These are phyloP conservation scores for Cronartium quercuum DNA, from an alignment of 1,284 basidiomycete genomes.

Conservation along the genomic window DNA sequence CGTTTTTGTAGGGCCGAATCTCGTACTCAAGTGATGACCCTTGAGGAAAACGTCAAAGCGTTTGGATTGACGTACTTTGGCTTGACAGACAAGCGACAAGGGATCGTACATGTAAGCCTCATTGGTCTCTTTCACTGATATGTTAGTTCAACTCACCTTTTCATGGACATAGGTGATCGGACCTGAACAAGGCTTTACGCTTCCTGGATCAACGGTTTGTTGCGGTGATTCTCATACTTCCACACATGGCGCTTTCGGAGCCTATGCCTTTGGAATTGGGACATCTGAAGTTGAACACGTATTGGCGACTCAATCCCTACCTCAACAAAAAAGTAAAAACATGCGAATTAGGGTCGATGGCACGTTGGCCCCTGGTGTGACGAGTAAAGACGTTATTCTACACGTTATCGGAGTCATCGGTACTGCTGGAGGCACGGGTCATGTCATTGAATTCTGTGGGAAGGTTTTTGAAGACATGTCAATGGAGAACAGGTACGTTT, in stretches of 20 bases:
- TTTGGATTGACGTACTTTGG: slow-evolving; percentile 94
- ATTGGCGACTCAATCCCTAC: slow-evolving; percentile 85
- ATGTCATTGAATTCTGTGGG: slow-evolving; percentile 87
- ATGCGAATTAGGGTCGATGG: slow-evolving; percentile 92
- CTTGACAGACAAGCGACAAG: slow-evolving; percentile 81
- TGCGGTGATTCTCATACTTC: slow-evolving; percentile 90
- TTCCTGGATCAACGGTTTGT: slow-evolving; percentile 90
- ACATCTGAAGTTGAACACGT: slow-evolving; percentile 97
- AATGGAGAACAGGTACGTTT: slow-evolving; percentile 65
- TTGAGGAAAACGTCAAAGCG: slow-evolving; percentile 91
- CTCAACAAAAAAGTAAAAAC: slow-evolving; percentile 89
- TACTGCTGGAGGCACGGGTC: slow-evolving; percentile 87
- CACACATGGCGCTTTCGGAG: slow-evolving; percentile 89
- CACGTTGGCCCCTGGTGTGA: slow-evolving; percentile 74
- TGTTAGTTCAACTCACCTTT: not conserved
- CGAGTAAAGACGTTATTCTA: slow-evolving; percentile 88
- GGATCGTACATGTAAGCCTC: slow-evolving; percentile 50
- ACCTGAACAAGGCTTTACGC: slow-evolving; percentile 88
- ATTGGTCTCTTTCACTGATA: not conserved
- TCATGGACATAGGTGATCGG: slow-evolving; percentile 61
- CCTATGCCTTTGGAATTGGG: slow-evolving; percentile 91
- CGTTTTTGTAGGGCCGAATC: slow-evolving; percentile 63
- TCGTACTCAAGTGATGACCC: slow-evolving; percentile 77
- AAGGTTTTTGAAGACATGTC: slow-evolving; percentile 82
- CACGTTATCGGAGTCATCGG: slow-evolving; percentile 91